Evolutionary conservation across 306 rosid species (phyloP).

Genomic region (Cotoneaster glaucophyllus): DNA sequence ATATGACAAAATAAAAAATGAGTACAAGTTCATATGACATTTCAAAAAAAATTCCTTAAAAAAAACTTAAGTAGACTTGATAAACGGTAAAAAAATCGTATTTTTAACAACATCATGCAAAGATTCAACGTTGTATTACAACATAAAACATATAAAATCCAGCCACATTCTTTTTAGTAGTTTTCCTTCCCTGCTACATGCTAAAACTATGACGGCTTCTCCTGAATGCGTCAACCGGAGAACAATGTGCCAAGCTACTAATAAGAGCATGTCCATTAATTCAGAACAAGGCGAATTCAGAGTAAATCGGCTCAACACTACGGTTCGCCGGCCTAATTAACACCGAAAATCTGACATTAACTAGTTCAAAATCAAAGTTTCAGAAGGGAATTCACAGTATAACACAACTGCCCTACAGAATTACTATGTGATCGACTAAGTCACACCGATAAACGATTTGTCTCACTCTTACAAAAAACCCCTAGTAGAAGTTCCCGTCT

Average conservation of each 20-base stretch:
- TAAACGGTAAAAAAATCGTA: too few relatives aligned
- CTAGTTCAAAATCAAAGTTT: constrained; percentile 10
- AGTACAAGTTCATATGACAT: too few relatives aligned
- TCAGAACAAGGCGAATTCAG: neutral
- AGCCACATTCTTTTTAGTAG: too few relatives aligned
- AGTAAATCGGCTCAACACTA: neutral
- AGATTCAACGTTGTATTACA: too few relatives aligned
- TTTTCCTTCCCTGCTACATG: neutral
- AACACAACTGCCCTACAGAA: constrained; percentile 14
- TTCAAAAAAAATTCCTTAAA: too few relatives aligned
- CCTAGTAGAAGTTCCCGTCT: constrained; percentile 9
- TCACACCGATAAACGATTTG: constrained; percentile 7
- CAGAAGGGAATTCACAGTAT: neutral
- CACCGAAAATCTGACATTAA: neutral
- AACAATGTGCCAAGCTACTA: neutral
- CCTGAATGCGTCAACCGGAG: neutral
- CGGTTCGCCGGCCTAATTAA: neutral
- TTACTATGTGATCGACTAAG: constrained; percentile 2
- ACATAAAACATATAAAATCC: neutral
- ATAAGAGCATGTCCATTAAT: neutral
- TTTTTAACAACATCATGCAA: too few relatives aligned
- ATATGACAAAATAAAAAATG: too few relatives aligned
- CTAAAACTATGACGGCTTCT: neutral
- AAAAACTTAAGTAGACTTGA: too few relatives aligned
- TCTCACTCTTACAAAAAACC: neutral